These are phyloP conservation scores for Plasmodium blacklocki DNA, from an alignment of 169 alveolate species.

Conservation along the genomic window DNA sequence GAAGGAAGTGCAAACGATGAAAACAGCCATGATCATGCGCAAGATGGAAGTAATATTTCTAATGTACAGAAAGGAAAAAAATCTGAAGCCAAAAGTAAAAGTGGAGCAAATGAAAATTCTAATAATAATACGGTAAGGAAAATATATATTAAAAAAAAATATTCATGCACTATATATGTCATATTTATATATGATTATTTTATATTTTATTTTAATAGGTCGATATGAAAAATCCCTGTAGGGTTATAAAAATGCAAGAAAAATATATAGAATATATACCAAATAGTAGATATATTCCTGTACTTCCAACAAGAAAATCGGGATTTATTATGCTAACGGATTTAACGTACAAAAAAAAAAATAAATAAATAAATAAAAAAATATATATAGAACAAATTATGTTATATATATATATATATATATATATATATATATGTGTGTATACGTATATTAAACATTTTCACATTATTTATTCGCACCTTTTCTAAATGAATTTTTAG, in stretches of 20 bases:
- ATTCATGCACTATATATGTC: neutral
- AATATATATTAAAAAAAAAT: neutral
- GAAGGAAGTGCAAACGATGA: slow-evolving; percentile 76
- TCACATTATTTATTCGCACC: neutral
- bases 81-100: slow-evolving; percentile 78
- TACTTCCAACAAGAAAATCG: slow-evolving; percentile 87
- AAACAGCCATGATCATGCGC: slow-evolving; percentile 75
- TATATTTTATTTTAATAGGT: slow-evolving; percentile 50
- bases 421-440: neutral
- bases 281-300: slow-evolving; percentile 90
- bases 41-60: slow-evolving; percentile 78
- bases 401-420: neutral
- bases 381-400: neutral
- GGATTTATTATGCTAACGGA: slow-evolving; percentile 92
- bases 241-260: slow-evolving; percentile 93
- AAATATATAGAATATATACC: slow-evolving; percentile 84
- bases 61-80: slow-evolving; percentile 73
- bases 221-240: slow-evolving; percentile 91
- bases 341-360: slow-evolving; percentile 25
- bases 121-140: slow-evolving; percentile 58
- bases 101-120: slow-evolving; percentile 76
- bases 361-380: neutral
- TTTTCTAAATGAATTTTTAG: slow-evolving; percentile 13
- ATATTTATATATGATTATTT: slow-evolving; percentile 77
- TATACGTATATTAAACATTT: neutral